phyloP scores from a whole-genome alignment of 768 basidiomycete genomes.

The Pleurotus eryngii region DNA sequence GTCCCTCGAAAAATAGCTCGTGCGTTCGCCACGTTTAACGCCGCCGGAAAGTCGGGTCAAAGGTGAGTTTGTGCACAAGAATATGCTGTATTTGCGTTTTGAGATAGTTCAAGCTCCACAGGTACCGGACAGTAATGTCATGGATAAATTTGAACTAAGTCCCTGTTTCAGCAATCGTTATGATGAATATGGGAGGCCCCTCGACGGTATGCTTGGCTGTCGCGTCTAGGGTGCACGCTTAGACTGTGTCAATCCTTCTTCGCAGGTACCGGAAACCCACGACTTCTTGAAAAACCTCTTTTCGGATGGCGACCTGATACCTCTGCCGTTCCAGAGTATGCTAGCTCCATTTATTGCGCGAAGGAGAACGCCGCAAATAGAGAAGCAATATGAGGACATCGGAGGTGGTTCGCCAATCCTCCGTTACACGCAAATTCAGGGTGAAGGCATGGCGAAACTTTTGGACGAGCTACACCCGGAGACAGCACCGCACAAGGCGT shows the following conservation, averaged over 20 bases:
- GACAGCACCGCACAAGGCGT: slow-evolving; percentile 93
- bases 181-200: slow-evolving; percentile 99
- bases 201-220: slow-evolving; percentile 60
- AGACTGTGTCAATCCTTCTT: background rate
- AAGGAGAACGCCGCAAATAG: slow-evolving; percentile 88
- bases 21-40: slow-evolving; percentile 42
- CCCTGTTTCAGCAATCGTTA: slow-evolving; percentile 65
- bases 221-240: background rate
- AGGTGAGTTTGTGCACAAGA: slow-evolving; percentile 13
- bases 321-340: slow-evolving; percentile 85
- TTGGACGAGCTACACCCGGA: slow-evolving; percentile 93
- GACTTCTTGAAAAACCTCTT: slow-evolving; percentile 93
- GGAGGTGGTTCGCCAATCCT: slow-evolving; percentile 98
- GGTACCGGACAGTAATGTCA: slow-evolving; percentile 31
- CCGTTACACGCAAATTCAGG: slow-evolving; percentile 84
- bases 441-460: slow-evolving; percentile 83
- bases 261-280: slow-evolving; percentile 85
- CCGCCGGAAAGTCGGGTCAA: slow-evolving; percentile 39
- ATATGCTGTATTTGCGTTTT: slow-evolving; percentile 2
- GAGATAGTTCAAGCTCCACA: slow-evolving; percentile 48
- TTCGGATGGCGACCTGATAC: slow-evolving; percentile 90
- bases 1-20: slow-evolving; percentile 30
- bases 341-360: slow-evolving; percentile 88
- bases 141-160: slow-evolving; percentile 9
- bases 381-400: slow-evolving; percentile 90